These are phyloP conservation scores for Phanerodontia chrysosporium DNA, from an alignment of 768 basidiomycete species.

Conservation along the genomic window DNA sequence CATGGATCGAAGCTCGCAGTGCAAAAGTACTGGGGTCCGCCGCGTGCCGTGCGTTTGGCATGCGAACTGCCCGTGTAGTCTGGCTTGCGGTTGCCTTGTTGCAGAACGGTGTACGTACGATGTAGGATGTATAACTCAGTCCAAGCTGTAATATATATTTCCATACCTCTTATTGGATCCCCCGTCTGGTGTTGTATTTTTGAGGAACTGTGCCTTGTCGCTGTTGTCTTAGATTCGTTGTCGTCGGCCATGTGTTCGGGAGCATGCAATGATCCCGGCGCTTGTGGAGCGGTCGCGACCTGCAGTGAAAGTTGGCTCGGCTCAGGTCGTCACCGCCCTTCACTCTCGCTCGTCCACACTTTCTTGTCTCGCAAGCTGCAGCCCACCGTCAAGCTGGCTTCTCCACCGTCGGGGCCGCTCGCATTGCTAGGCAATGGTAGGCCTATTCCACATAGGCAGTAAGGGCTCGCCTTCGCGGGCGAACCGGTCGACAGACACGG, in stretches of 20 bases:
- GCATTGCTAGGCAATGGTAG: slow-evolving; percentile 31
- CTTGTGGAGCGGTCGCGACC: not conserved
- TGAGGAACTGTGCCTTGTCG: not conserved
- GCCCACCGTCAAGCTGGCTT: slow-evolving; percentile 9
- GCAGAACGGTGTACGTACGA: not conserved
- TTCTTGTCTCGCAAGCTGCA: not conserved
- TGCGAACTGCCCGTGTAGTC: not conserved
- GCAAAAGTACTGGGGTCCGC: not conserved
- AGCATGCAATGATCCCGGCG: not conserved
- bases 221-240: not conserved
- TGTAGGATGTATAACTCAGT: not conserved
- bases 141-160: not conserved
- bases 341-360: not conserved
- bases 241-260: not conserved
- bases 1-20: not conserved
- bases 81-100: not conserved
- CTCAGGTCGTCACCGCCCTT: not conserved
- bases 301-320: not conserved
- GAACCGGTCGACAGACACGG: slow-evolving; percentile 13
- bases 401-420: not conserved
- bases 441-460: slow-evolving; percentile 32
- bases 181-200: not conserved
- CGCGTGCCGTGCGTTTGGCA: not conserved
- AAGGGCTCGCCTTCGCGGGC: slow-evolving; percentile 30
- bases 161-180: not conserved